Conservation (phyloP, 1,284 basidiomycete species). For the Puccinia brachypodii region DNA sequence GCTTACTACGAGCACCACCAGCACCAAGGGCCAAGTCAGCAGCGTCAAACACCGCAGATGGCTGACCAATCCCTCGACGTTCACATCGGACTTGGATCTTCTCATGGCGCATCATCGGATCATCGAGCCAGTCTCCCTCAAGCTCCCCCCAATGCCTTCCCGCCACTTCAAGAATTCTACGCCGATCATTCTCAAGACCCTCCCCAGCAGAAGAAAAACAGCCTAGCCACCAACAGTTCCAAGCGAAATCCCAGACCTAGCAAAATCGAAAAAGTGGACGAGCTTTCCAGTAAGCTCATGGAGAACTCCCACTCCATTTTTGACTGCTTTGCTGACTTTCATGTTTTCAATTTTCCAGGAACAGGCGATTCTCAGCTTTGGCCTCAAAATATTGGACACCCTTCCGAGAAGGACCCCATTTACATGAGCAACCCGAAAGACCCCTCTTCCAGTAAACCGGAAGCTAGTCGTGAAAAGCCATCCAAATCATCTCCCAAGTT, state of each 20-base stretch:
- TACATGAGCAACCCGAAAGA: background rate
- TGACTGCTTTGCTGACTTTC: background rate
- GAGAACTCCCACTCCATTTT: too few relatives aligned
- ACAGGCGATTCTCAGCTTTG: background rate
- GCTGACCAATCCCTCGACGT: background rate
- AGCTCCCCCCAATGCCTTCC: background rate
- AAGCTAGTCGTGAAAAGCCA: background rate
- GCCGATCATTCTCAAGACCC: background rate
- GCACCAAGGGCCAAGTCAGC: background rate
- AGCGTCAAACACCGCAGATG: background rate
- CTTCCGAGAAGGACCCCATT: background rate
- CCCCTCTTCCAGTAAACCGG: background rate
- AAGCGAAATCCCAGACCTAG: background rate
- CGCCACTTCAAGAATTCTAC: background rate
- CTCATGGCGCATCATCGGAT: background rate
- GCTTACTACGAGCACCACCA: conserved; percentile 28
- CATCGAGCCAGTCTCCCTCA: background rate
- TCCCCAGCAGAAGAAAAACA: background rate
- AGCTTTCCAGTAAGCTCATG: background rate
- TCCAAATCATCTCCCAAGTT: conserved; percentile 5
- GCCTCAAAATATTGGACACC: background rate
- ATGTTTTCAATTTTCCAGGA: background rate
- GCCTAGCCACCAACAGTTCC: background rate
- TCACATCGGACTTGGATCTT: background rate
- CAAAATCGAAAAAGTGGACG: background rate